Evolutionary conservation across 768 basidiomycete species (phyloP).

Genomic region (Gyrodon lividus): DNA sequence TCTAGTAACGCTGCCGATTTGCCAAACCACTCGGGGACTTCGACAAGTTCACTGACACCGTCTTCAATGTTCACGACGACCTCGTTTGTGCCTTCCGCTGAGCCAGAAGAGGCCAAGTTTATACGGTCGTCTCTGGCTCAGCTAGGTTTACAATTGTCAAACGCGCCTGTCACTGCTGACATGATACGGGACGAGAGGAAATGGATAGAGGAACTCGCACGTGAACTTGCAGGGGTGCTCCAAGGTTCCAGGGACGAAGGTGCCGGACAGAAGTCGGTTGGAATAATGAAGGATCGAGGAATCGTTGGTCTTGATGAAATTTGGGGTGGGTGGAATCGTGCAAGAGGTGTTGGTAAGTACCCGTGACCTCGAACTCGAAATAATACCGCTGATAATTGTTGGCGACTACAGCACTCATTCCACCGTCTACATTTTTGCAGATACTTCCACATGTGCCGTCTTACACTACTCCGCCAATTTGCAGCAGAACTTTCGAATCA

Average conservation of each 20-base stretch:
- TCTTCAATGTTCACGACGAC: constrained; percentile 23
- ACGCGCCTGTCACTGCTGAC: constrained; percentile 82
- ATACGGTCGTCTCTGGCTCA: constrained; percentile 88
- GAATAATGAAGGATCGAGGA: constrained; percentile 78
- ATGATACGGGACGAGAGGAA: constrained; percentile 80
- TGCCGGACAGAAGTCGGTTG: constrained; percentile 29
- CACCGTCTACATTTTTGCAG: constrained; percentile 82
- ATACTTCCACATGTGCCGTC: constrained; percentile 65
- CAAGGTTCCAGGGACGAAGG: constrained; percentile 38
- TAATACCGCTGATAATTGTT: background rate
- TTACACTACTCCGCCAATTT: constrained; percentile 68
- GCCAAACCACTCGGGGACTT: constrained; percentile 2
- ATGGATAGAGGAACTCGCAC: constrained; percentile 80
- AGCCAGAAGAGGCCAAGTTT: constrained; percentile 83
- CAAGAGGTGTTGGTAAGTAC: constrained; percentile 76
- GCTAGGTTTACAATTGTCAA: constrained; percentile 75
- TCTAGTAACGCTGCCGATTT: constrained; percentile 16
- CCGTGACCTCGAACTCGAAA: background rate
- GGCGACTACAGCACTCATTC: constrained; percentile 69
- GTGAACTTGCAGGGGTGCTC: constrained; percentile 77
- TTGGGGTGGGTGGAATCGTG: constrained; percentile 95
- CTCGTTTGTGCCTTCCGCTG: constrained; percentile 41
- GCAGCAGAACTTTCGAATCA: constrained; percentile 63
- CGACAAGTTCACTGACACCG: constrained; percentile 22
- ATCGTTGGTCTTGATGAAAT: constrained; percentile 88